phyloP scores from a whole-genome alignment of 768 basidiomycete species.

The Termitomyces sp. region DNA sequence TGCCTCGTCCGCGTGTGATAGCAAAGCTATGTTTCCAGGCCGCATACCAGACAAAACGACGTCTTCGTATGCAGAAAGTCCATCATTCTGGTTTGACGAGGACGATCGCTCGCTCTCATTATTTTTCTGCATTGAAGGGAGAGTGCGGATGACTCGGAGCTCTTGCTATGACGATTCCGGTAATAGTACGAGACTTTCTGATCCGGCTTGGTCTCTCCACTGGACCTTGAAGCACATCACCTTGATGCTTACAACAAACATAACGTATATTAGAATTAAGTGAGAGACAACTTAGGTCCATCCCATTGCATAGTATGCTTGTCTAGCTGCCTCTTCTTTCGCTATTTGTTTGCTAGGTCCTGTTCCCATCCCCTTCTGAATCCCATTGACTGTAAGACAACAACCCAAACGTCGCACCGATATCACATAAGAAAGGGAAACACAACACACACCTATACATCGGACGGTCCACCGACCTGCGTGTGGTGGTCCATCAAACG shows the following conservation, averaged over 20 bases:
- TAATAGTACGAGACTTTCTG: not conserved
- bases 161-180: too few species aligned
- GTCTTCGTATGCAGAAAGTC: too few species aligned
- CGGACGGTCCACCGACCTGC: constrained; percentile 61
- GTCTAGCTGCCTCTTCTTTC: constrained; percentile 71
- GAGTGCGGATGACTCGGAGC: too few species aligned
- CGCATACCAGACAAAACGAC: too few species aligned
- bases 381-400: constrained; percentile 54
- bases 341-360: constrained; percentile 70
- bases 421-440: constrained; percentile 2
- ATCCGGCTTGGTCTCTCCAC: not conserved
- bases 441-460: constrained; percentile 54
- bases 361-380: constrained; percentile 58
- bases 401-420: not conserved
- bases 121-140: too few species aligned
- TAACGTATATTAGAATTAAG: not conserved
- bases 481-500: constrained; percentile 62
- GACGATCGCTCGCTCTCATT: too few species aligned
- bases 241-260: not conserved
- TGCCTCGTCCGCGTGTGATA: too few species aligned
- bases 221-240: not conserved
- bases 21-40: too few species aligned
- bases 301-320: constrained; percentile 71
- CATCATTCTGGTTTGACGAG: too few species aligned
- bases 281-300: constrained; percentile 43